Evolutionary conservation across 371 early-diverging fungal species (phyloP).

Genomic region (Mucor piriformis): DNA sequence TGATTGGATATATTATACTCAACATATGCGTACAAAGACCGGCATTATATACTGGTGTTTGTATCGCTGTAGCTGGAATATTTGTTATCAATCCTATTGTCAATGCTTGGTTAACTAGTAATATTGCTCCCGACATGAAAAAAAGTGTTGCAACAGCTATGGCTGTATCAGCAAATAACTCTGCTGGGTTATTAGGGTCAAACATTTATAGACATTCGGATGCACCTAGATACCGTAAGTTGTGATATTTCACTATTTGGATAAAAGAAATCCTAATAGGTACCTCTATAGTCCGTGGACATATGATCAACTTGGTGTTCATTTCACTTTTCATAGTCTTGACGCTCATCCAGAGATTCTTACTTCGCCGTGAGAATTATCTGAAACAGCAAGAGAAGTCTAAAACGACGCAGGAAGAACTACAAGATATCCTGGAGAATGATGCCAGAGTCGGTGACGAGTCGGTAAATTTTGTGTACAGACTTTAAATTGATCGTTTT

Average conservation of each 20-base stretch:
- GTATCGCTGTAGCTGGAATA: slow-evolving; percentile 49
- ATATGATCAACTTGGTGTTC: slow-evolving; percentile 36
- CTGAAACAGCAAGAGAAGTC: slow-evolving; percentile 5
- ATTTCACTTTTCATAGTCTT: slow-evolving; percentile 35
- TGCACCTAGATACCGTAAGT: slow-evolving; percentile 47
- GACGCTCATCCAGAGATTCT: slow-evolving; percentile 29
- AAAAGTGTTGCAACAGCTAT: slow-evolving; percentile 52
- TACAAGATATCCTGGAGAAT: slow-evolving; percentile 1
- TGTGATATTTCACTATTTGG: neutral
- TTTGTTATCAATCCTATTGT: slow-evolving; percentile 53
- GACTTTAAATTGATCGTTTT: slow-evolving; percentile 20
- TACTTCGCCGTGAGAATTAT: slow-evolving; percentile 30
- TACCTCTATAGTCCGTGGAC: slow-evolving; percentile 37
- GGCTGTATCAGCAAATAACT: slow-evolving; percentile 53
- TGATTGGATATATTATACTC: slow-evolving; percentile 42
- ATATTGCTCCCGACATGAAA: slow-evolving; percentile 53
- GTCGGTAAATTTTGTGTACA: slow-evolving; percentile 32
- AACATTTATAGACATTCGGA: slow-evolving; percentile 52
- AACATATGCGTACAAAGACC: slow-evolving; percentile 19
- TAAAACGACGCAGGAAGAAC: slow-evolving; percentile 13
- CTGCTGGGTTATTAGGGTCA: slow-evolving; percentile 49
- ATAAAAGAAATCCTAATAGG: neutral
- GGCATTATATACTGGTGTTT: slow-evolving; percentile 35
- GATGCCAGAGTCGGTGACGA: slow-evolving; percentile 34
- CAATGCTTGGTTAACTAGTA: slow-evolving; percentile 53